Conservation (phyloP, 2,329 filamentous ascomycete species). For the Microdochium trichocladiopsis region DNA sequence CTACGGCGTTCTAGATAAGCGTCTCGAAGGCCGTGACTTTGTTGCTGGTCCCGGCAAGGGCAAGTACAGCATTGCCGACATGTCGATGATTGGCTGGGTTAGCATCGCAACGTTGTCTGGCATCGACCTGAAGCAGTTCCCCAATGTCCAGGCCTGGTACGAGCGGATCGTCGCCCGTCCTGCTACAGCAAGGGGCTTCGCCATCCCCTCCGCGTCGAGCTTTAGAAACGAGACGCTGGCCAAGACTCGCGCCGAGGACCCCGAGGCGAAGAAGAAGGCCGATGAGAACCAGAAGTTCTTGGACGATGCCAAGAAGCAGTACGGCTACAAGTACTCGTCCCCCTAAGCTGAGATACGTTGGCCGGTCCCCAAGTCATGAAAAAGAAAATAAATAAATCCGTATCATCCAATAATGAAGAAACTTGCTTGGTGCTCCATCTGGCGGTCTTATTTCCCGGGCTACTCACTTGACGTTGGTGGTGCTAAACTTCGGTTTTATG, state of each 20-base stretch:
- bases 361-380: too few relatives aligned
- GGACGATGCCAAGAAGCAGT: slow-evolving; percentile 34
- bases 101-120: slow-evolving; percentile 51
- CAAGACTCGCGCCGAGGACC: slow-evolving; percentile 34
- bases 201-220: slow-evolving; percentile 45
- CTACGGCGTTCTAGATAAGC: slow-evolving; percentile 64
- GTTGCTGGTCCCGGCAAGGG: slow-evolving; percentile 45
- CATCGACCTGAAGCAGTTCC: slow-evolving; percentile 57
- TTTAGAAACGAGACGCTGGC: slow-evolving; percentile 31
- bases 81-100: slow-evolving; percentile 66
- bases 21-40: slow-evolving; percentile 46
- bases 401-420: too few relatives aligned
- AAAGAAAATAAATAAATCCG: too few relatives aligned
- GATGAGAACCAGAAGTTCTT: slow-evolving; percentile 25
- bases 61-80: slow-evolving; percentile 63
- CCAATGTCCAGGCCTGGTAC: slow-evolving; percentile 60
- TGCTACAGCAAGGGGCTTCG: slow-evolving; percentile 55
- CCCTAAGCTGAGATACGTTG: slow-evolving; percentile 21
- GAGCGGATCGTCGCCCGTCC: slow-evolving; percentile 51
- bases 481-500: too few relatives aligned
- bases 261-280: slow-evolving; percentile 36
- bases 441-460: too few relatives aligned
- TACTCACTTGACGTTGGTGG: too few relatives aligned
- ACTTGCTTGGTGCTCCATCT: too few relatives aligned
- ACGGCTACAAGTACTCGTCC: slow-evolving; percentile 38